Evolutionary conservation across 768 basidiomycete species (phyloP).

Genomic region (Pleurotus pulmonarius): DNA sequence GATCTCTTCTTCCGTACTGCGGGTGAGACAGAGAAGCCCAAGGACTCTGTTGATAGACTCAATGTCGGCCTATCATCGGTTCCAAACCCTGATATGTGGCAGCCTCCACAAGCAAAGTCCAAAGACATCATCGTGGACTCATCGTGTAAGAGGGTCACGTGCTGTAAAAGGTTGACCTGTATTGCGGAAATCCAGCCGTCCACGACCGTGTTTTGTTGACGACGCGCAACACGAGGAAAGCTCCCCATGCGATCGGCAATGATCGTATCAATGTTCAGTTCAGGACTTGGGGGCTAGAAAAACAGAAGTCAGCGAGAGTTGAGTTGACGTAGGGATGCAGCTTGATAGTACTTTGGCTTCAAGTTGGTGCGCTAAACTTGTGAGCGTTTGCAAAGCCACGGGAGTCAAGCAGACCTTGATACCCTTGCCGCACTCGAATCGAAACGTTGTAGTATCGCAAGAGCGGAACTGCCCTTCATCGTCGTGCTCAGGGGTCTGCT

Average conservation of each 20-base stretch:
- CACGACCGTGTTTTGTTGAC: constrained; percentile 24
- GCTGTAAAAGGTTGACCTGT: constrained; percentile 43
- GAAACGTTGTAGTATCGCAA: constrained; percentile 29
- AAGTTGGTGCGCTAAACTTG: constrained; percentile 44
- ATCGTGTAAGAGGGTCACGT: constrained; percentile 33
- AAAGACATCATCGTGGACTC: constrained; percentile 24
- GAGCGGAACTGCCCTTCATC: background rate
- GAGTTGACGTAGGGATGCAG: background rate
- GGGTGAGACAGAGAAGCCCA: constrained; percentile 1
- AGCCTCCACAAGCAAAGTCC: constrained; percentile 5
- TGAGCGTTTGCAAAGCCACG: constrained; percentile 41
- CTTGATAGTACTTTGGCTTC: constrained; percentile 36
- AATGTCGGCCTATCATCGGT: constrained; percentile 15
- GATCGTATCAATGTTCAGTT: constrained; percentile 37
- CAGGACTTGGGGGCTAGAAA: constrained; percentile 28
- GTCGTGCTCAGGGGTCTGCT: background rate
- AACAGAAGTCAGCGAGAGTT: background rate
- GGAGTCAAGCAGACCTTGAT: constrained; percentile 52
- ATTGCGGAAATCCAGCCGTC: constrained; percentile 39
- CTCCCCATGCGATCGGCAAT: constrained; percentile 34
- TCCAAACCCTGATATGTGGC: background rate
- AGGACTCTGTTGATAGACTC: constrained; percentile 28
- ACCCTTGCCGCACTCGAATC: constrained; percentile 33
- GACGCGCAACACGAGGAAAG: constrained; percentile 20
- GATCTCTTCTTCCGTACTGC: constrained; percentile 9